Evolutionary conservation across 1,139 yeast species (phyloP), one percentile per base, ranked within the genome.

Genomic region (Candida sp.): DNA sequence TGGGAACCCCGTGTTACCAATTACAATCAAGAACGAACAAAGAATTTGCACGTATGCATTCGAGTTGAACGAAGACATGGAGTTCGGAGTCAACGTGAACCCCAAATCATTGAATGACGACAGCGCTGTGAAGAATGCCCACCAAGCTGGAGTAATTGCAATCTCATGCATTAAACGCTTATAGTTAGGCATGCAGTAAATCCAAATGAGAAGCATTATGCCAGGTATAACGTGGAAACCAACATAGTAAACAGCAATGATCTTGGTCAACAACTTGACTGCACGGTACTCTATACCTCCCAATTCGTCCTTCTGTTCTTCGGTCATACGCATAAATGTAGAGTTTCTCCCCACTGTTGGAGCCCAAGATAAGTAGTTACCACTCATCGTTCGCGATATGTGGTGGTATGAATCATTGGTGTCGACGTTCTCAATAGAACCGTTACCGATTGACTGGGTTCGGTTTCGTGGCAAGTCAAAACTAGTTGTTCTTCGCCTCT

Each of bases 271-370:
- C 9, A 92, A 71, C 62, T 91, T 91, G 50, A 90, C 80, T 0
- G 99, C 92, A 46, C 98, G 81, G 64, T 94, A 96, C 65, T 94
- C 99, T 8, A 94, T 97, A 49, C 99, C 99, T 33, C 99, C 99
- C 43, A 94, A 72, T 66, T 94, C 99, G 54, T 89, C 96, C 61
- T 91, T 91, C 67, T 96, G 98, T 26, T 83, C 88, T 30, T 86
- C 91, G 2, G 90, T 85, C 50, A 94, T 70, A 31, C 88, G 88
- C 2, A 90, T 89, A 73, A 94, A 94, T 0, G 93, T 89, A 1
- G 99, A 94, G 68, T 96, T 96, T 66, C 98, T 82, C n/a, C 98
- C 99, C 45, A 96, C 81, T 0, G 92, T 91, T 0, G 99, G 98
- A 28, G 81, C 82, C 93, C 96, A 93, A 0, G 98, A 91, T 39